Evolutionary conservation across 441 rosid species (phyloP).

Genomic region (Gossypium lobatum): DNA sequence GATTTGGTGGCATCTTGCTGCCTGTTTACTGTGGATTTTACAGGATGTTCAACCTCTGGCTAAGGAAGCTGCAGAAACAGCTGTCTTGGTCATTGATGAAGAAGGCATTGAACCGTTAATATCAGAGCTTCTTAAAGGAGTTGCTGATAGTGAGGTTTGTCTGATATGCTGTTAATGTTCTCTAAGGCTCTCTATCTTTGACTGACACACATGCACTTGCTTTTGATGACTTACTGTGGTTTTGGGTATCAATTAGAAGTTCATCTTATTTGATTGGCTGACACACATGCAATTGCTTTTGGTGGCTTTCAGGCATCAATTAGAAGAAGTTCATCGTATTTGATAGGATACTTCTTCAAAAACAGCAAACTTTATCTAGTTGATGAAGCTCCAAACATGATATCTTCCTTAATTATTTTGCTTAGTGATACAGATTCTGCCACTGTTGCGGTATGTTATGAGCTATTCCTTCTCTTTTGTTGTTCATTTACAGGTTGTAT

Average conservation of each 20-base stretch:
- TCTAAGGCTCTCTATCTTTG: not conserved
- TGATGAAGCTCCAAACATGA: conserved; percentile 97
- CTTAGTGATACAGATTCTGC: conserved; percentile 87
- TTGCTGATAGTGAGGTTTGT: conserved; percentile 70
- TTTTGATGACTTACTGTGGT: conserved; percentile 14
- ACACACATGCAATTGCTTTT: not conserved
- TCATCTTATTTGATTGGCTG: conserved; percentile 63
- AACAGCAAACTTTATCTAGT: conserved; percentile 90
- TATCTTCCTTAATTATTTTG: conserved; percentile 80
- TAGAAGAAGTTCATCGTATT: conserved; percentile 84
- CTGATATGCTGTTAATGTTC: not conserved
- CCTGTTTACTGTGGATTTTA: conserved; percentile 15
- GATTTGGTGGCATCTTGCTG: not conserved
- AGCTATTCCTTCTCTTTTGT: conserved; percentile 12
- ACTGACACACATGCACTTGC: conserved; percentile 10
- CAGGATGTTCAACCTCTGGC: conserved; percentile 90
- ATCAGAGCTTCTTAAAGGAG: conserved; percentile 89
- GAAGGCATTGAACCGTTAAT: conserved; percentile 83
- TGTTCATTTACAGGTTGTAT: conserved; percentile 5
- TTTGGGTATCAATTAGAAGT: conserved; percentile 81
- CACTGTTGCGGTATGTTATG: conserved; percentile 62
- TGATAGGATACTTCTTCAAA: conserved; percentile 89
- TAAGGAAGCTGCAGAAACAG: conserved; percentile 90
- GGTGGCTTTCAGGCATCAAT: conserved; percentile 61
- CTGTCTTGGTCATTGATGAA: conserved; percentile 83